phyloP scores from a whole-genome alignment of 495 filamentous ascomycete genomes.

The Penicillium atrosanguineum region DNA sequence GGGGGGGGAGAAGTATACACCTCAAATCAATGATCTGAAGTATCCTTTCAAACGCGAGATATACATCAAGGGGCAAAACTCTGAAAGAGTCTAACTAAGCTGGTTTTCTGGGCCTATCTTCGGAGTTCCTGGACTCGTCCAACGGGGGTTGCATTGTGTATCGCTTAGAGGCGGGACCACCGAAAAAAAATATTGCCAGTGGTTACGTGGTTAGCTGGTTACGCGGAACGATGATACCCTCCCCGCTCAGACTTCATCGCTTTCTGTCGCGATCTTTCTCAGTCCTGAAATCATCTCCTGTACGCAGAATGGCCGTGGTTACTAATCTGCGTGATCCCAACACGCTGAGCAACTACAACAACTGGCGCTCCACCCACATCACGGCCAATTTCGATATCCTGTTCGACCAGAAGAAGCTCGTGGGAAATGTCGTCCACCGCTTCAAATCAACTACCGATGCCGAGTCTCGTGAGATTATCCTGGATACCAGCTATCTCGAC shows the following conservation, averaged over 20 bases:
- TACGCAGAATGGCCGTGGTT: conserved; percentile 39
- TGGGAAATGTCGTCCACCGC: conserved; percentile 70
- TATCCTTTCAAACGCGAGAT: neutral
- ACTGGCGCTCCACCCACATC: conserved; percentile 78
- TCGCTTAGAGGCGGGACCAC: neutral
- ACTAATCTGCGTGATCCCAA: conserved; percentile 77
- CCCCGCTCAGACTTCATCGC: neutral
- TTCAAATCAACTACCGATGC: conserved; percentile 69
- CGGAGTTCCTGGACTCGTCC: neutral
- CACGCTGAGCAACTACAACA: conserved; percentile 86
- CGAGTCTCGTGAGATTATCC: conserved; percentile 68
- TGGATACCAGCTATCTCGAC: conserved; percentile 82
- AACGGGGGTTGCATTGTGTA: neutral
- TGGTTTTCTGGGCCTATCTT: neutral
- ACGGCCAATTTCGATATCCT: conserved; percentile 75
- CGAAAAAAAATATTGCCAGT: neutral
- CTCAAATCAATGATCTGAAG: neutral
- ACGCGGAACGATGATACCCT: neutral
- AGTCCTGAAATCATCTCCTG: neutral
- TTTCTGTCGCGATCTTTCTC: neutral
- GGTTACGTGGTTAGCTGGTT: neutral
- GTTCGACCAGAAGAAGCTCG: conserved; percentile 71
- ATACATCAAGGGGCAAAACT: conserved; percentile 1
- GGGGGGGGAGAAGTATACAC: neutral
- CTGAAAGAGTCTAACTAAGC: neutral